A percentile compares a stretch with the other conserved stretches of the same genome.
Conservation (phyloP, 1,139 yeast genomes). For the Zygoascus meyerae region DNA sequence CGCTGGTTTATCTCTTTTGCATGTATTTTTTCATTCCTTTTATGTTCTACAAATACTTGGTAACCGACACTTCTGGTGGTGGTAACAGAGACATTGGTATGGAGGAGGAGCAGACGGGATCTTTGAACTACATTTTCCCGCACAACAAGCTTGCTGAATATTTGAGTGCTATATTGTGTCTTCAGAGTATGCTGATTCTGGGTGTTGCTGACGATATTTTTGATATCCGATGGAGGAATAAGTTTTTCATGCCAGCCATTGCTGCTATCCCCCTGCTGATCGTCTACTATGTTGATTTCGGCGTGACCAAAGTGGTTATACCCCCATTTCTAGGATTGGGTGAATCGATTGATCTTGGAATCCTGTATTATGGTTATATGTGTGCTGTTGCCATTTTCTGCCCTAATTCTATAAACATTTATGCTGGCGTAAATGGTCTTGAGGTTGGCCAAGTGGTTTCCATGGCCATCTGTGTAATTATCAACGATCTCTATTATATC, state of each 20-base stretch:
- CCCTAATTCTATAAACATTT: slow-evolving; percentile 92
- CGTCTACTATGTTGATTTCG: slow-evolving; percentile 90
- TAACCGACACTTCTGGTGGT: slow-evolving; percentile 51
- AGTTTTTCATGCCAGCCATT: slow-evolving; percentile 89
- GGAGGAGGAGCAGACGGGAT: slow-evolving; percentile 19
- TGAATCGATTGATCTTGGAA: slow-evolving; percentile 63
- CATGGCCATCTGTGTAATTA: slow-evolving; percentile 59
- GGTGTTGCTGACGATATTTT: slow-evolving; percentile 94
- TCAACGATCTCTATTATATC: slow-evolving; percentile 73
- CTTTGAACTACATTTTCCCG: slow-evolving; percentile 47
- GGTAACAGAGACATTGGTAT: slow-evolving; percentile 45
- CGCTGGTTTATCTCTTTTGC: slow-evolving; percentile 69
- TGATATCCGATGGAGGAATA: slow-evolving; percentile 95
- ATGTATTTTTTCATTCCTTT: slow-evolving; percentile 88
- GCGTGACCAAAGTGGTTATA: slow-evolving; percentile 82
- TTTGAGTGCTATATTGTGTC: slow-evolving; percentile 73
- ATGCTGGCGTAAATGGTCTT: slow-evolving; percentile 93
- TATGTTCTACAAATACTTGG: slow-evolving; percentile 74
- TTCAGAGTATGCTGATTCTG: slow-evolving; percentile 75
- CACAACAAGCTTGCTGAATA: slow-evolving; percentile 82
- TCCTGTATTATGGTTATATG: slow-evolving; percentile 81
- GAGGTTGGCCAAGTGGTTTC: slow-evolving; percentile 94
- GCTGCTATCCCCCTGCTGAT: slow-evolving; percentile 87
- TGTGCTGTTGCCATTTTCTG: slow-evolving; percentile 86
- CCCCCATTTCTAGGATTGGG: slow-evolving; percentile 57